These are phyloP conservation scores for Russula sp. DNA, from an alignment of 768 basidiomycete genomes.

Conservation along the genomic window DNA sequence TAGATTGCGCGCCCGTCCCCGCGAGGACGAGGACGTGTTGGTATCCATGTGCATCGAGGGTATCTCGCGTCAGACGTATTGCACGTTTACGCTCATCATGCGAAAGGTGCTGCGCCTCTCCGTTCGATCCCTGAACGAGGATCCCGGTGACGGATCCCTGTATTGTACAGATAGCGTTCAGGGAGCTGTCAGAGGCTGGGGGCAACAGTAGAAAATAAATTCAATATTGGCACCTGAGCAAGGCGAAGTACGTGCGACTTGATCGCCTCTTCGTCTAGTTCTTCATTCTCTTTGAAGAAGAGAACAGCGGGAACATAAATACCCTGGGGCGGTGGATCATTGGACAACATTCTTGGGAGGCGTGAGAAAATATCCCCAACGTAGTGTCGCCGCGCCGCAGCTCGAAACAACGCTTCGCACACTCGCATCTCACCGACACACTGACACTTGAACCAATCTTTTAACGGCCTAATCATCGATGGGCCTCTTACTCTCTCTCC, in stretches of 20 bases:
- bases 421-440: background rate
- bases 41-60: slow-evolving; percentile 69
- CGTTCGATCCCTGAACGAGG: slow-evolving; percentile 68
- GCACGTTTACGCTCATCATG: slow-evolving; percentile 62
- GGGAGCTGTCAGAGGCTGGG: slow-evolving; percentile 14
- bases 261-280: slow-evolving; percentile 62
- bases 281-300: slow-evolving; percentile 63
- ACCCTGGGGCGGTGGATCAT: slow-evolving; percentile 54
- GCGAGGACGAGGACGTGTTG: slow-evolving; percentile 64
- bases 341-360: slow-evolving; percentile 10
- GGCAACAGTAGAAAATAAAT: background rate
- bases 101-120: slow-evolving; percentile 71
- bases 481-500: slow-evolving; percentile 71
- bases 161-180: background rate
- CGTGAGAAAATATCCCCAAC: background rate
- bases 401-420: too few relatives aligned
- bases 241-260: slow-evolving; percentile 66
- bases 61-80: slow-evolving; percentile 60
- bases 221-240: slow-evolving; percentile 45
- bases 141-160: slow-evolving; percentile 71
- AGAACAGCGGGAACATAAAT: slow-evolving; percentile 76
- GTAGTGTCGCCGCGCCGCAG: background rate
- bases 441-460: background rate
- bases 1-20: slow-evolving; percentile 79
- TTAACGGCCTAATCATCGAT: slow-evolving; percentile 33